phyloP scores from a whole-genome alignment of 2,329 filamentous ascomycete genomes.

The Stachybotrys chartarum region DNA sequence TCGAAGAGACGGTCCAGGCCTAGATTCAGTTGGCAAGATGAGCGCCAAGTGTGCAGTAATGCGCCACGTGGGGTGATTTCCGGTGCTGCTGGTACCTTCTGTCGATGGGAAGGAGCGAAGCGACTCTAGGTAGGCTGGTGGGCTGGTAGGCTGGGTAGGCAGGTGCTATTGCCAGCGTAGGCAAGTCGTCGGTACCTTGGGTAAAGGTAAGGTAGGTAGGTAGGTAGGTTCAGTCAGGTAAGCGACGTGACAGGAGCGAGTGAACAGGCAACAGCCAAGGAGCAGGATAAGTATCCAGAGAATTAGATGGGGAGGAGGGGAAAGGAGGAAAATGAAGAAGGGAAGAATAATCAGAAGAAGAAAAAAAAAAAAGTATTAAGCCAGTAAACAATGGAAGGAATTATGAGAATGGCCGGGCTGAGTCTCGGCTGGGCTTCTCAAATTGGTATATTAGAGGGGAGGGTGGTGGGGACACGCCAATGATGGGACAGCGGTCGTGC shows the following conservation, averaged over 20 bases:
- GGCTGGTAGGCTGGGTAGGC: neutral
- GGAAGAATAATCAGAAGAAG: neutral
- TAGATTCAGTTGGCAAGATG: neutral
- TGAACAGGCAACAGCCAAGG: neutral
- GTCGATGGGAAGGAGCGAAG: no score
- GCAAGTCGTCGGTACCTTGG: no score
- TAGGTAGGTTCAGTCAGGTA: no score
- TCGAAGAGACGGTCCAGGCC: neutral
- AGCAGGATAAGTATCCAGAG: no score
- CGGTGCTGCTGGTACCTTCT: neutral
- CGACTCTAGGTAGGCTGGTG: no score
- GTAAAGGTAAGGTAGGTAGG: no score
- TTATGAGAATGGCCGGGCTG: neutral
- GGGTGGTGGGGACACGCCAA: neutral
- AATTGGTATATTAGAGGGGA: neutral
- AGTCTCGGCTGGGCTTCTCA: no score
- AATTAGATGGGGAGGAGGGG: no score
- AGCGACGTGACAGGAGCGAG: neutral
- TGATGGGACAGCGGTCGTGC: no score
- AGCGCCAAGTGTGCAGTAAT: neutral
- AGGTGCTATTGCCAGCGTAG: neutral
- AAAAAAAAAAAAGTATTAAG: neutral
- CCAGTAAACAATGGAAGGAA: neutral
- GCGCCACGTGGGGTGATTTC: slow-evolving; percentile 1
- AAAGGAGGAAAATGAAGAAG: neutral